Base-by-base conservation (phyloP, 306 rosid species). In the Sphenostylis stenocarpa region DNA sequence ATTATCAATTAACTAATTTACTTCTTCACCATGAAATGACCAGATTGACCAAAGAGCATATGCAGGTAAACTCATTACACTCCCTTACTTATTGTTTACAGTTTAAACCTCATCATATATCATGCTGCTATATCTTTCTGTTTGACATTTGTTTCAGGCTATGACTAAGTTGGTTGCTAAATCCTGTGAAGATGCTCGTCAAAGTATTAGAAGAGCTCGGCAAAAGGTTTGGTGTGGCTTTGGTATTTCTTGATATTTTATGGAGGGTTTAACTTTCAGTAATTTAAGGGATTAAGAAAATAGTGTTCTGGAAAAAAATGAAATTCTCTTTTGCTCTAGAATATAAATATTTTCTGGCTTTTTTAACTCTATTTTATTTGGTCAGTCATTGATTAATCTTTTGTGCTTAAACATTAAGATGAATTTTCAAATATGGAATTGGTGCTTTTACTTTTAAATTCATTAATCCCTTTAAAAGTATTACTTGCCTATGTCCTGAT, bases 21-120 rank as follows among this genome's bases (percentile, higher is more conserved):
- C 53, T 72, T 69, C 70, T 48, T 14, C 53, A 23, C 45, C 78
- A 34, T 77, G 49, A 70, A 61, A 78, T 82, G 81, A 71, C 77
- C 91, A 95, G 99, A 53, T 90, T 95, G 89, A 95, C 97, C 67
- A 89, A 92, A 84, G 97, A 92, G 88, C 97, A 92, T 73, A 82
- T 92, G 86, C 96, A 88, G 97, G 98, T 92, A 79, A 56, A 66
- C 48, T 45, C 57, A 52, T 44, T 15, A 52, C 67, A 41, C 75
- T 56, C 24, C 34, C 29, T 65, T 63, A 52, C 43, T 72, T 57
- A 31, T 47, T 77, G 71, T 70, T 52, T 24, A 44, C 60, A 1
- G 60, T 10, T 26, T 8, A 36, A n/a, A 41, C 58, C 31, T 36
- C 21, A 5, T 44, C 49, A 56, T 19, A 52, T 26, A 24, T 23